These are phyloP conservation scores for Tulasnella sp. DNA, from an alignment of 768 basidiomycete genomes.

Conservation along the genomic window DNA sequence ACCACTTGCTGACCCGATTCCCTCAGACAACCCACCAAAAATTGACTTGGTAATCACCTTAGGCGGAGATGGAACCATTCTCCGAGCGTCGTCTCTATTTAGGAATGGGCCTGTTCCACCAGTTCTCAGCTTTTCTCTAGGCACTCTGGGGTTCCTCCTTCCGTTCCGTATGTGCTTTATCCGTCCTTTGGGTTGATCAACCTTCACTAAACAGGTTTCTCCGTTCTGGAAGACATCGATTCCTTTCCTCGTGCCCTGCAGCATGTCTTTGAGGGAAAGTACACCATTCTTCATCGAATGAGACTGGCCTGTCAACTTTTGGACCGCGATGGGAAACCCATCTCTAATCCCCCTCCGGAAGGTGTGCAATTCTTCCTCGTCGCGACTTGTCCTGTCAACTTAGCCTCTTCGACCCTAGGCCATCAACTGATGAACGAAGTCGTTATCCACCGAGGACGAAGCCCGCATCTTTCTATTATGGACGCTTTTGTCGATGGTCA, in stretches of 20 bases:
- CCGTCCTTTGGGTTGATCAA: neutral
- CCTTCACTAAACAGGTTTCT: neutral
- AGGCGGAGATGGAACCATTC: conserved; percentile 91
- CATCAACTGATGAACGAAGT: conserved; percentile 99
- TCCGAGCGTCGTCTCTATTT: conserved; percentile 88
- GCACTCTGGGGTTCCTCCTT: conserved; percentile 84
- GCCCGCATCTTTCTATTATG: conserved; percentile 86
- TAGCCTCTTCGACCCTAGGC: conserved; percentile 37
- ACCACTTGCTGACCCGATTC: neutral
- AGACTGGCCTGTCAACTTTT: conserved; percentile 75
- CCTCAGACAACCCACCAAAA: conserved; percentile 38
- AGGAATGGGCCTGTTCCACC: conserved; percentile 87
- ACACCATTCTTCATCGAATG: conserved; percentile 83
- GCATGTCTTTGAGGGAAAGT: conserved; percentile 69
- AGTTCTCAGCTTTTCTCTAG: conserved; percentile 85
- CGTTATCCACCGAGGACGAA: conserved; percentile 82
- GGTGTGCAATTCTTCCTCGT: neutral
- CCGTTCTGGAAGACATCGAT: conserved; percentile 62
- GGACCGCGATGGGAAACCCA: conserved; percentile 49
- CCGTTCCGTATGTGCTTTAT: conserved; percentile 72
- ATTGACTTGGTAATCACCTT: conserved; percentile 86
- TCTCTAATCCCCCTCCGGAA: conserved; percentile 26
- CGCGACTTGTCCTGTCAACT: neutral
- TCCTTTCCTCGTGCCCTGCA: conserved; percentile 73
- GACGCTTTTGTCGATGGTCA: conserved; percentile 92